Percentiles rank a stretch among this genome's conserved stretches.
Conservation (phyloP, 78 protist genomes). For the Speleostelium caveatum region DNA sequence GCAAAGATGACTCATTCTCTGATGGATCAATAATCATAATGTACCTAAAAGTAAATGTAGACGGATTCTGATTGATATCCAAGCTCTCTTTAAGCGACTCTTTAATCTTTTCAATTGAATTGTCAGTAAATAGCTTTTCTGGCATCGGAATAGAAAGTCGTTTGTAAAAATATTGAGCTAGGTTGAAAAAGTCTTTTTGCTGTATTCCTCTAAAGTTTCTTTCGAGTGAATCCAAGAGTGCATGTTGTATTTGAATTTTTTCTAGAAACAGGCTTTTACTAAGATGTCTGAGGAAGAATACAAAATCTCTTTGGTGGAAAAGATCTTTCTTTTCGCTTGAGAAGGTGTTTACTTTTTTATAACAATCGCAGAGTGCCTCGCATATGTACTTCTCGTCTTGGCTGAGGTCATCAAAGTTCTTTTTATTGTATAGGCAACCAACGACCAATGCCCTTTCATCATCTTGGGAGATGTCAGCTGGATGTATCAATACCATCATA, state of each 20-base stretch:
- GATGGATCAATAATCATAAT: conserved; percentile 63
- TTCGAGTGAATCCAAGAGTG: conserved; percentile 32
- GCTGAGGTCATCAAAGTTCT: not conserved
- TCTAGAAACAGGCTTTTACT: not conserved
- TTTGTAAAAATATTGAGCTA: not conserved
- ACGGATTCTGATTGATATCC: conserved; percentile 15
- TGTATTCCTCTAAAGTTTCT: conserved; percentile 43
- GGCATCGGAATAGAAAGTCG: not conserved
- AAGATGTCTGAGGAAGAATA: conserved; percentile 56
- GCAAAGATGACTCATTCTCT: conserved; percentile 58
- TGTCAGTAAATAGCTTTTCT: conserved; percentile 14
- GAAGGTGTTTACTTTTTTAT: not conserved
- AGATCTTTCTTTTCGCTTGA: conserved; percentile 4
- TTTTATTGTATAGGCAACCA: conserved; percentile 48
- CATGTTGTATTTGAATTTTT: not conserved
- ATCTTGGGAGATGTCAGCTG: conserved; percentile 5
- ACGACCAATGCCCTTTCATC: conserved; percentile 50
- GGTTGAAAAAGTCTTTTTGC: not conserved
- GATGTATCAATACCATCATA: conserved; percentile 51
- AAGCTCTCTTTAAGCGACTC: conserved; percentile 29
- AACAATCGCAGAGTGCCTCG: conserved; percentile 21
- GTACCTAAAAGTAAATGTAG: conserved; percentile 30
- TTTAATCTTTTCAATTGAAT: conserved; percentile 39
- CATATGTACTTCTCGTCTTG: not conserved
- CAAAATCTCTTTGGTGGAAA: conserved; percentile 77